Evolutionary conservation across 345 rosid genomes (phyloP).

Genomic region (Clarkia xantiana): DNA sequence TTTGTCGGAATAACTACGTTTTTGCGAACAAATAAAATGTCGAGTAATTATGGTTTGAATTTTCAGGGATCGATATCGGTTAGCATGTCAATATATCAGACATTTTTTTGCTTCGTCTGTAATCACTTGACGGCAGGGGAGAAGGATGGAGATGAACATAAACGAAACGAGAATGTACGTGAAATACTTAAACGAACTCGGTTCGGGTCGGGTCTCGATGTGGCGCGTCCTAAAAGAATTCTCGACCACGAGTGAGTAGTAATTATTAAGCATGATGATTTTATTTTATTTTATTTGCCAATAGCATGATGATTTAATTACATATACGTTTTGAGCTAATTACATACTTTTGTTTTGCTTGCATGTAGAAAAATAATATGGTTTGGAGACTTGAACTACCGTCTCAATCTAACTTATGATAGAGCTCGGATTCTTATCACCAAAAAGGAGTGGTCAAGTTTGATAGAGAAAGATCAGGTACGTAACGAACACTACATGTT

Average conservation of each 20-base stretch:
- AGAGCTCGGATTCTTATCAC: constrained; percentile 47
- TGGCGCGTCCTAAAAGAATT: constrained; percentile 58
- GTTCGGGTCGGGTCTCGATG: constrained; percentile 39
- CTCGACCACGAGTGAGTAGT: constrained; percentile 67
- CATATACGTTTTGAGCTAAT: no score
- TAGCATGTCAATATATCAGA: constrained; percentile 89
- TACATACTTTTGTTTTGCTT: constrained; percentile 11
- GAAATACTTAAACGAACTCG: constrained; percentile 77
- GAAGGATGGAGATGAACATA: constrained; percentile 73
- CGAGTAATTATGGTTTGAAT: no score
- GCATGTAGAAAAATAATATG: constrained; percentile 58
- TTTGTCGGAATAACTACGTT: not conserved
- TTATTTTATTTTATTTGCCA: no score
- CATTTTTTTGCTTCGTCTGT: constrained; percentile 66
- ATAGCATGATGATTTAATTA: no score
- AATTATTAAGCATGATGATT: not conserved
- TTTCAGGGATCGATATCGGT: constrained; percentile 87
- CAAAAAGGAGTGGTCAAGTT: constrained; percentile 48
- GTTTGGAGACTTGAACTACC: constrained; percentile 90
- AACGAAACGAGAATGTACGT: constrained; percentile 75
- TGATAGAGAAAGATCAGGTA: constrained; percentile 81
- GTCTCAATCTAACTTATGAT: constrained; percentile 68
- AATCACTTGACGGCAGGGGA: constrained; percentile 86
- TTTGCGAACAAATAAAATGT: not conserved
- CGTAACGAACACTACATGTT: not conserved